Base-by-base conservation (phyloP, 768 basidiomycete genomes). In the Tubosaeta brunneosetosa region DNA sequence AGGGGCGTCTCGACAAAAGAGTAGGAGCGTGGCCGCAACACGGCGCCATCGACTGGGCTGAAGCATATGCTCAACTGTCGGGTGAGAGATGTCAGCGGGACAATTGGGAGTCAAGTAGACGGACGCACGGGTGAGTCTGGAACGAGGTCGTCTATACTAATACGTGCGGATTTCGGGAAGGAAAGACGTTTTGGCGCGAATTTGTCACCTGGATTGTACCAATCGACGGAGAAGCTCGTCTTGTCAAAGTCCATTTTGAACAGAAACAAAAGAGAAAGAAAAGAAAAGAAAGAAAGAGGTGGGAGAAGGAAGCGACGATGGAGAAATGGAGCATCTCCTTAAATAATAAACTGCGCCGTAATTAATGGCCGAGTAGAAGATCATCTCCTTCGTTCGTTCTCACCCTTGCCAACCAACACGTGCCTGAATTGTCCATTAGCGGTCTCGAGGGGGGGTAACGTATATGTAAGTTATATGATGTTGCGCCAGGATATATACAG, bases 151-250 rank as follows among this genome's bases (percentile, higher is more conserved):
- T 69, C 68, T 27, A 64, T 49, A 45, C 65, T 71, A 11, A 67
- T 69, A 53, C 63, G 58, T 49, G 60, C 64, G 13, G 69, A 71
- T 48, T 59, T 71, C n/a, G 67, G 69, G 33, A 69, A 69, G 5
- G 69, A 69, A 16, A 69, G 56, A 10, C 66, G 69, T 25, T 65
- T 59, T 27, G 58, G 56, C 5, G 50, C 51, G 37, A 51, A 65
- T 44, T 44, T 61, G 50, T 65, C 69, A n/a, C 63, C 61, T 11
- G 67, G 63, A 14, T 60, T 64, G 47, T 59, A 69, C 58, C 63
- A 67, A 43, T 69, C 68, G 10, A 69, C 63, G 11, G 60, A 63
- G 41, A 71, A 61, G 12, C 57, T 67, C 11, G 69, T 61, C 52
- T 60, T 65, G 58, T 57, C 67, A 51, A 69, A 67, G 44, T 69